These are phyloP conservation scores for Bjerkandera adusta DNA, from an alignment of 1,284 basidiomycete genomes.

Conservation along the genomic window DNA sequence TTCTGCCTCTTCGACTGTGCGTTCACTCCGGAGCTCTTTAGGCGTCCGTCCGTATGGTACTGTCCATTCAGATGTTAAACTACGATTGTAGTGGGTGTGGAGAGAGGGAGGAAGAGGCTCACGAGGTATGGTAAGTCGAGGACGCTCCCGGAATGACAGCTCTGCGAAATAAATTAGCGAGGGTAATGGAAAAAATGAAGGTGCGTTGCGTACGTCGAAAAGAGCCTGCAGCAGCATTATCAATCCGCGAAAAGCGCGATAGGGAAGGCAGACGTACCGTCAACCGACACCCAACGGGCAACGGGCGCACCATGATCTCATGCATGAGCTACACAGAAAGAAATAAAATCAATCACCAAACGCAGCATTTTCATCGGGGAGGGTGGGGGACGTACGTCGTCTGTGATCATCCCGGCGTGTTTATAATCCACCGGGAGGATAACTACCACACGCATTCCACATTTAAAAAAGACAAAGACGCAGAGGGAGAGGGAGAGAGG, in stretches of 20 bases:
- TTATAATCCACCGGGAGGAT: conserved; percentile 76
- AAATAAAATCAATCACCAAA: too few relatives aligned
- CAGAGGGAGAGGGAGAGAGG: too few relatives aligned
- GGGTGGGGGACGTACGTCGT: conserved; percentile 52
- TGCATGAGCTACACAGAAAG: conserved; percentile 49
- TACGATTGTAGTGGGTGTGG: too few relatives aligned
- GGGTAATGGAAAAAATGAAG: neutral
- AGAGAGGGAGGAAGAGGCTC: too few relatives aligned
- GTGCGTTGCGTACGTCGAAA: conserved; percentile 55
- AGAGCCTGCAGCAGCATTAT: conserved; percentile 56
- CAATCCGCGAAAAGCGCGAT: neutral
- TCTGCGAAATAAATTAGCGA: conserved; percentile 32
- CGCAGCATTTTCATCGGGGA: too few relatives aligned
- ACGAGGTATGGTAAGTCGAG: conserved; percentile 66
- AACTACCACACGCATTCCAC: too few relatives aligned
- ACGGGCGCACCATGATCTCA: conserved; percentile 53
- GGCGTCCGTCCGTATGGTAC: conserved; percentile 60
- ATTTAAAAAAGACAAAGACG: too few relatives aligned
- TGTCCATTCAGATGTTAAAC: conserved; percentile 25
- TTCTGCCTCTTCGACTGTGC: too few relatives aligned
- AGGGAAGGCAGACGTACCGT: conserved; percentile 48
- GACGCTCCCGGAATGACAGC: conserved; percentile 62
- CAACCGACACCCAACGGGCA: conserved; percentile 63
- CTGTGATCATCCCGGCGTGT: conserved; percentile 64
- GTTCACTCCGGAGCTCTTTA: conserved; percentile 49